A percentile compares a stretch with the other conserved stretches of the same genome.
These are phyloP conservation scores for Verticillium alfalfae DNA, from an alignment of 2,329 filamentous ascomycete genomes.

Conservation along the genomic window DNA sequence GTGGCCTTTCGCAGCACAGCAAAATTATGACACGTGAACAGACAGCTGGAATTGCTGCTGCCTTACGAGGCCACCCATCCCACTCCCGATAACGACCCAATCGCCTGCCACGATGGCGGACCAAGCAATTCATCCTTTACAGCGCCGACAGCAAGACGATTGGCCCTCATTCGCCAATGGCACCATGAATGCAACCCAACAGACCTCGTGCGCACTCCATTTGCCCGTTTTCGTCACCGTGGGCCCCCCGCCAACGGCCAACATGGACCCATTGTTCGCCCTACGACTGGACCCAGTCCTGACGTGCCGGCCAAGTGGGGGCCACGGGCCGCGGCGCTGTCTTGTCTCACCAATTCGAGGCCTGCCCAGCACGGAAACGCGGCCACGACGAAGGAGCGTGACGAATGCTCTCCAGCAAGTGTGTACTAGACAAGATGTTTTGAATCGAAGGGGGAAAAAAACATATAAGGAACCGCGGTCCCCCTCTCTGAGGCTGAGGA, in stretches of 20 bases:
- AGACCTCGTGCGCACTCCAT: background rate
- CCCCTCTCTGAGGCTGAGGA: background rate
- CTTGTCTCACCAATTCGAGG: background rate
- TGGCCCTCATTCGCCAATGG: background rate
- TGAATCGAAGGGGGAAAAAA: background rate
- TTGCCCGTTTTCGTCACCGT: background rate
- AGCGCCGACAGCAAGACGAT: background rate
- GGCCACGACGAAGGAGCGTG: background rate
- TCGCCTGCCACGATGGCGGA: background rate
- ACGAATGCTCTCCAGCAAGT: background rate
- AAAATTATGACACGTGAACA: too few species aligned
- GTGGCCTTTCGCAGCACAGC: background rate
- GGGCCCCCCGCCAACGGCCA: background rate
- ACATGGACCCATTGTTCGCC: background rate
- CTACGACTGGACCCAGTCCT: background rate
- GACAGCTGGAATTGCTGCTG: slow-evolving; percentile 1
- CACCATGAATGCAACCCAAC: background rate
- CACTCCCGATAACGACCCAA: background rate
- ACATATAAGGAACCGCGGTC: background rate
- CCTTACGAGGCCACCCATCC: slow-evolving; percentile 11
- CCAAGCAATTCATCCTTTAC: background rate
- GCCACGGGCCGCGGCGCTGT: background rate
- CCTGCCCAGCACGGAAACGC: background rate
- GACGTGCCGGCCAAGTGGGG: background rate
- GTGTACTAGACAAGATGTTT: background rate